Base-by-base conservation (phyloP, 805 yeast species). In the Myxozyma geophila region DNA sequence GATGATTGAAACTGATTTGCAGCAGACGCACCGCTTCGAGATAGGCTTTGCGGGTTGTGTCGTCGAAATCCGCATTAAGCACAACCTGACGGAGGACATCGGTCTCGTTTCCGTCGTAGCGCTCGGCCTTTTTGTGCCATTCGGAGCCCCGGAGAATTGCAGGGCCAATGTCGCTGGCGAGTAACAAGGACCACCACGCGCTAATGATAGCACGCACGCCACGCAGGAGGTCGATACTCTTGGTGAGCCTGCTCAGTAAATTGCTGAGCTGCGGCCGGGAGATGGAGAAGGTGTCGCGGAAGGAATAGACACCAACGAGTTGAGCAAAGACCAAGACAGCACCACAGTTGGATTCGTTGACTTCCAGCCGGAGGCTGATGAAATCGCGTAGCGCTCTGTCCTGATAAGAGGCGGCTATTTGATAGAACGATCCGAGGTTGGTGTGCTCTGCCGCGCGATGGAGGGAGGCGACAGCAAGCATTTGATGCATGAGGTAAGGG, bases 321-420 rank as follows among this genome's bases (percentile, higher is more conserved):
- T 46, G 23, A 19, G 50, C 23, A 23, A 46, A 23, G 33, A 46
- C 3, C 23, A 46, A 23, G 33, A 46, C 50, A 46, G 50, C 50
- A 46, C 23, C 12, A 17, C 50, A 46, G 19, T 46, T 46, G 33
- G 50, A 46, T 17, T 46, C 50, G 50, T 46, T 23, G 33, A 46
- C 7, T 19, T 2, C 33, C 23, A 19, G 33, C 13, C 23, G 2
- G 7, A 19, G 7, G 7, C 17, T 7, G 7, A 13, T 17, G 15
- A 46, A 46, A 12, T 23, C 7, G 15, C 15, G 17, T 23, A 46
- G 19, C 6, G 50, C 50, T 19, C 19, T 19, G 33, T 46, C 15
- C 9, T 46, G 50, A 46, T 46, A 46, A 19, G 50, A 46, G 33
- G 4, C 33, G 23, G 50, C 50, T 19, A 46, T 12, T 12, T 23